Evolutionary conservation across 2,329 filamentous ascomycete species (phyloP).

Genomic region (Aphanoascus verrucosus): DNA sequence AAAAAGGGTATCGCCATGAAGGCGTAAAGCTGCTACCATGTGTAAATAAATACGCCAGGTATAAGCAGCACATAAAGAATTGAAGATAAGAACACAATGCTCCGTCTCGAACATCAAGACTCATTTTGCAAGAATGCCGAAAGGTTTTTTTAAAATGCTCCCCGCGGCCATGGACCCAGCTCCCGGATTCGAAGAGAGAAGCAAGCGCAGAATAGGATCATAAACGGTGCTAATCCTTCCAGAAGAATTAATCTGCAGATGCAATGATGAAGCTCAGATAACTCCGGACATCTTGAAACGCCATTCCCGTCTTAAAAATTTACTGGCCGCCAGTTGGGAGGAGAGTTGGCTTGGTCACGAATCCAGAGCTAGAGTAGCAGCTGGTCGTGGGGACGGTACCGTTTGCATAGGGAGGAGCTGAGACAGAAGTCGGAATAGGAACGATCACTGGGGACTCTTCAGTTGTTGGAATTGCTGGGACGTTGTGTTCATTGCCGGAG

Average conservation of each 20-base stretch:
- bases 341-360: background rate
- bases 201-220: background rate
- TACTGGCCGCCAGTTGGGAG: background rate
- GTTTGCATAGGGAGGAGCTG: slow-evolving; percentile 3
- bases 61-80: slow-evolving; percentile 1
- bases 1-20: background rate
- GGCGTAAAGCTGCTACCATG: background rate
- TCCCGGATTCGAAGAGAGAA: background rate
- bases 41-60: background rate
- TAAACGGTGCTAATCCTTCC: background rate
- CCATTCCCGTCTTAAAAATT: background rate
- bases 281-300: background rate
- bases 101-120: background rate
- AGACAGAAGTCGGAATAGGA: background rate
- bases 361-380: slow-evolving; percentile 1
- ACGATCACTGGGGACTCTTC: background rate
- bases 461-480: background rate
- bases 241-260: slow-evolving; percentile 1
- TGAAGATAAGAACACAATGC: background rate
- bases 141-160: background rate
- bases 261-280: background rate
- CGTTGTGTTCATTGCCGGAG: background rate
- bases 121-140: background rate
- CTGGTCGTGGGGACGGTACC: background rate
- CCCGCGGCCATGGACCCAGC: background rate